These are phyloP conservation scores for Solanum neorickii DNA, from an alignment of 257 asterid species.

Conservation along the genomic window DNA sequence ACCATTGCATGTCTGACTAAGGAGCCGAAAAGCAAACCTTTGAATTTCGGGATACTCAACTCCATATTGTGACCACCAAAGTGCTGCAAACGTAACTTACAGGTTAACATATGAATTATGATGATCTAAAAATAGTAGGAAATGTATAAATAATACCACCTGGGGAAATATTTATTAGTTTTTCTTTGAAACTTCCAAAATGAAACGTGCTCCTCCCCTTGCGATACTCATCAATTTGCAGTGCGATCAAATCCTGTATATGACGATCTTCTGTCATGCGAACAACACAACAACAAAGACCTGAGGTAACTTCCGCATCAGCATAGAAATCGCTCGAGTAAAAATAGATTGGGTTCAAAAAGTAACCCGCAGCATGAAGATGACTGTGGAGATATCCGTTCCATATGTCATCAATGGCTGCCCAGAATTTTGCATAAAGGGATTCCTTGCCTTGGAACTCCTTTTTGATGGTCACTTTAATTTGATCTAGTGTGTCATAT, in stretches of 20 bases:
- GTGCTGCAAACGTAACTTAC: constrained; percentile 17
- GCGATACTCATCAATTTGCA: constrained; percentile 26
- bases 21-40: constrained; percentile 30
- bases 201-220: constrained; percentile 8
- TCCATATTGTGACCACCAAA: constrained; percentile 58
- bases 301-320: constrained; percentile 42
- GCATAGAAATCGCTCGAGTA: constrained; percentile 18
- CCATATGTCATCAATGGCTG: constrained; percentile 53
- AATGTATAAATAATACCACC: constrained; percentile 12
- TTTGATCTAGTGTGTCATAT: constrained; percentile 52
- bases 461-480: constrained; percentile 41
- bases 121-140: not conserved
- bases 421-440: constrained; percentile 34
- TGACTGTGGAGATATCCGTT: constrained; percentile 37
- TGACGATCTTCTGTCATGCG: constrained; percentile 9
- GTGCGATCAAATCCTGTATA: constrained; percentile 7
- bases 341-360: constrained; percentile 39
- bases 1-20: constrained; percentile 52
- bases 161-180: constrained; percentile 16
- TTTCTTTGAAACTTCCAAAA: constrained; percentile 8
- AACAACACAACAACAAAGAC: constrained; percentile 24
- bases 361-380: constrained; percentile 53
- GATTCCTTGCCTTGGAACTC: constrained; percentile 20
- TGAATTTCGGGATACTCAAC: constrained; percentile 38
- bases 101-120: not conserved